Base-by-base conservation (phyloP, 2,329 filamentous ascomycete species). In the Calonectria pseudoreteaudii region DNA sequence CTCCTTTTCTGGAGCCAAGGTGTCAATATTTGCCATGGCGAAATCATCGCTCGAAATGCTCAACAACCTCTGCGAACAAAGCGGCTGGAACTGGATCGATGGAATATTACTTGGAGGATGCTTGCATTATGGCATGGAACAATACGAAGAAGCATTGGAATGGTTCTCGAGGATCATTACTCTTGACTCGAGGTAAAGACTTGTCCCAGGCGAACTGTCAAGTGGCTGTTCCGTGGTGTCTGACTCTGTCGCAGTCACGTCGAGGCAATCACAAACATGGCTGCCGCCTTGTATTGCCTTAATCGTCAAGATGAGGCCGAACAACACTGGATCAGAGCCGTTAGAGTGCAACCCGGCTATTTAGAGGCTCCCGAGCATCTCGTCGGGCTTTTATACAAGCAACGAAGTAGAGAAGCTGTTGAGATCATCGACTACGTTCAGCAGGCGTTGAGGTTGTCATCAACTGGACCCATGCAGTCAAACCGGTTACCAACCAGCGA, bases 331-430 rank as follows among this genome's bases (percentile, higher is more conserved):
- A 88, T 93, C 76, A 91, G 91, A 74, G 95, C 95, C n/a, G 92
- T 98, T 31, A 94, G 92, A 81, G 87, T 94, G 71, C 93, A 94
- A 11, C 97, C 97, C 0, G 94, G 92, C 81, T 97, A 98, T 84
- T 94, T 99, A 71, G 97, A 99, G 85, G 96, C 97, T 10, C 95
- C 97, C 3, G 97, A 99, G 83, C 96, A 98, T 86, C 90, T 99
- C 1, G 94, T 98, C 36, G 95, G 95, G 1, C 87, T 98, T 60
- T 85, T 98, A 23, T 98, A 96, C 82, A 94, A 93, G 74, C 94
- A 97, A 72, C 91, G 96, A 75, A 94, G 93, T 64, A 92, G 90
- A 79, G 95, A 98, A 82, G 97, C 97, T 10, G 93, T 99, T 73
- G 91, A 93, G 64, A 92, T 98, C 66, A 98, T 99, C 78, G 92